Conservation (phyloP, 495 filamentous ascomycete species). For the Aspergillus asperescens region DNA sequence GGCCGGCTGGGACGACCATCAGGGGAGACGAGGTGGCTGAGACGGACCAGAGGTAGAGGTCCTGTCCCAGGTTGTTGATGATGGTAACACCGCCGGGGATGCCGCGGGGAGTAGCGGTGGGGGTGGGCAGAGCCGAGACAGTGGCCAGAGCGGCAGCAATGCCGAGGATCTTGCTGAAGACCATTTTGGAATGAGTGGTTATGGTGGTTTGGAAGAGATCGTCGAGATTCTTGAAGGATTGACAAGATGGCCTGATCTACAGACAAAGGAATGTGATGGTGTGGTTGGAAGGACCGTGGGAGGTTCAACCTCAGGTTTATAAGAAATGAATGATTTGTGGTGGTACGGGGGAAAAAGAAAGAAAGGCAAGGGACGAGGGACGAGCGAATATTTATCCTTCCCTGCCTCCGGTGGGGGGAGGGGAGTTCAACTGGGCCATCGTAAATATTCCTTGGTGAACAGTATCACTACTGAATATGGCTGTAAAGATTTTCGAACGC, state of each 20-base stretch:
- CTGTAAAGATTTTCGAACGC: background rate
- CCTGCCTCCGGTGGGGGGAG: background rate
- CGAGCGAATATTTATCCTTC: background rate
- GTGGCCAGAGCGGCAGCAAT: conserved; percentile 3
- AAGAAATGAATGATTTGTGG: conserved; percentile 7
- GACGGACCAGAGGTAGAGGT: conserved; percentile 42
- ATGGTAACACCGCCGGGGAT: conserved; percentile 15
- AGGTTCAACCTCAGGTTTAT: conserved; percentile 10
- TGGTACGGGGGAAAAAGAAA: background rate
- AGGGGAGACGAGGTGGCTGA: conserved; percentile 24
- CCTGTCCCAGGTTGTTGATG: conserved; percentile 28
- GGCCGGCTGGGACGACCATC: conserved; percentile 27
- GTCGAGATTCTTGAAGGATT: conserved; percentile 1
- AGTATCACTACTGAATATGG: too few relatives aligned
- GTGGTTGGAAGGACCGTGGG: conserved; percentile 8
- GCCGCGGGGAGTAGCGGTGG: background rate
- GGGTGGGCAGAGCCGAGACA: conserved; percentile 1
- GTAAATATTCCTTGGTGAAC: too few relatives aligned
- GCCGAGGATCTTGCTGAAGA: conserved; percentile 9
- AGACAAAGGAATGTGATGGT: conserved; percentile 11
- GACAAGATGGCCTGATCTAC: conserved; percentile 8
- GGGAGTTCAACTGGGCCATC: too few relatives aligned
- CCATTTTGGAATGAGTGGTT: conserved; percentile 3
- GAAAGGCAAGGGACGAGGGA: background rate
- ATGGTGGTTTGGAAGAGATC: background rate